A percentile compares a stretch with the other conserved stretches of the same genome.
These are phyloP conservation scores for Rhizophora apiculata DNA, from an alignment of 345 rosid species.

Conservation along the genomic window DNA sequence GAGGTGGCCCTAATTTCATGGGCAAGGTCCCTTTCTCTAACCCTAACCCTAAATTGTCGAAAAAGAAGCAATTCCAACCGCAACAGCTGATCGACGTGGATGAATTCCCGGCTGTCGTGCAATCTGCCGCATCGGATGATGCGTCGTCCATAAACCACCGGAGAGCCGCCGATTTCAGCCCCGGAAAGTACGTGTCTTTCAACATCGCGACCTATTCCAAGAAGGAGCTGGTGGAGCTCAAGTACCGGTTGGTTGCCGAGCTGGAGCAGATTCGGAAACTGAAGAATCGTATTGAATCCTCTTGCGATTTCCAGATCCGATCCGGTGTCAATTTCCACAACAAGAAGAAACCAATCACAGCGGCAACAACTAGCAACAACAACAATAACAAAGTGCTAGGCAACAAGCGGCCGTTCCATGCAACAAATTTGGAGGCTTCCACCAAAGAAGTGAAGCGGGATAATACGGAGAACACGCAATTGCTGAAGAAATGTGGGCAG, in stretches of 20 bases:
- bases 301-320: constrained; percentile 41
- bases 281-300: constrained; percentile 43
- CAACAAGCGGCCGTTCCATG: constrained; percentile 41
- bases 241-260: constrained; percentile 51
- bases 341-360: constrained; percentile 19
- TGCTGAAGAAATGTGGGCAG: constrained; percentile 50
- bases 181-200: constrained; percentile 29
- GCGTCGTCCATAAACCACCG: constrained; percentile 42
- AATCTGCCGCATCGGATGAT: constrained; percentile 58
- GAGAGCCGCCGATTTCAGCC: constrained; percentile 26
- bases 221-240: constrained; percentile 53
- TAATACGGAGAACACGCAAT: constrained; percentile 37
- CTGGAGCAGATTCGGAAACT: constrained; percentile 68
- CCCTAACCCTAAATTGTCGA: constrained; percentile 48
- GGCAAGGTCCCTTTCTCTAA: constrained; percentile 49
- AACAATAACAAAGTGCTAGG: constrained; percentile 39
- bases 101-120: constrained; percentile 35
- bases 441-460: constrained; percentile 30
- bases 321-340: constrained; percentile 34
- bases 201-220: constrained; percentile 33
- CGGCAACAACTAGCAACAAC: background rate
- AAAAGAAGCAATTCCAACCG: constrained; percentile 41
- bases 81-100: constrained; percentile 30
- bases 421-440: constrained; percentile 8
- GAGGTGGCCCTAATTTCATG: constrained; percentile 44